Evolutionary conservation across 2,329 filamentous ascomycete genomes (phyloP).

Genomic region (Penicillium hordei): DNA sequence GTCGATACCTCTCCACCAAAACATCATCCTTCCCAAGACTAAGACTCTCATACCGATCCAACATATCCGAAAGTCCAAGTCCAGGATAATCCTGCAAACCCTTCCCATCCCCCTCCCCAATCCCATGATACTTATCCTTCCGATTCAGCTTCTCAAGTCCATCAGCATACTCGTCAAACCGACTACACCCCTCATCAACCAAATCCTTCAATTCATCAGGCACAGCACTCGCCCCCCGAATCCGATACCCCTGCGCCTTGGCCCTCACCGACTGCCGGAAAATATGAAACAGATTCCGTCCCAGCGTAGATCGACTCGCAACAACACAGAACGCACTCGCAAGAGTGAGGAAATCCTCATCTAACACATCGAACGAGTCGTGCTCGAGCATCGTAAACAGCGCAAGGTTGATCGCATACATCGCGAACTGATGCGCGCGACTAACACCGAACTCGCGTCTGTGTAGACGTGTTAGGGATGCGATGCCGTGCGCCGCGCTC

Average conservation of each 20-base stretch:
- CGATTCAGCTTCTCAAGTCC: slow-evolving; percentile 37
- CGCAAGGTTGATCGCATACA: slow-evolving; percentile 42
- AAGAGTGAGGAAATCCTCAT: slow-evolving; percentile 37
- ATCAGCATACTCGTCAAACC: slow-evolving; percentile 35
- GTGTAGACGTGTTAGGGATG: slow-evolving; percentile 31
- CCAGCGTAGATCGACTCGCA: slow-evolving; percentile 35
- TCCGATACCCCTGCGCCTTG: slow-evolving; percentile 32
- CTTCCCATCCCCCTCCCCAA: slow-evolving; percentile 11
- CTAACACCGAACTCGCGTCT: slow-evolving; percentile 37
- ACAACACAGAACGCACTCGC: slow-evolving; percentile 36
- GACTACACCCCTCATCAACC: slow-evolving; percentile 30
- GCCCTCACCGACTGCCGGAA: slow-evolving; percentile 36
- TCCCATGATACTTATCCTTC: slow-evolving; percentile 34
- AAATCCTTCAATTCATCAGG: slow-evolving; percentile 36
- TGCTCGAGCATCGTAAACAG: slow-evolving; percentile 37
- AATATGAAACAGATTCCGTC: slow-evolving; percentile 37
- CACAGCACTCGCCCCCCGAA: slow-evolving; percentile 24
- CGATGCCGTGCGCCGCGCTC: slow-evolving; percentile 35
- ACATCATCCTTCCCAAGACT: slow-evolving; percentile 39
- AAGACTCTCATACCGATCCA: slow-evolving; percentile 41
- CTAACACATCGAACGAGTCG: slow-evolving; percentile 33
- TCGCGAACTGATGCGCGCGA: slow-evolving; percentile 38
- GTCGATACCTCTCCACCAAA: slow-evolving; percentile 21
- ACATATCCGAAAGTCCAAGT: slow-evolving; percentile 37
- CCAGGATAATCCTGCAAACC: slow-evolving; percentile 30